phyloP scores from a whole-genome alignment of 2,329 filamentous ascomycete genomes.

The Botrytis pseudocinerea region DNA sequence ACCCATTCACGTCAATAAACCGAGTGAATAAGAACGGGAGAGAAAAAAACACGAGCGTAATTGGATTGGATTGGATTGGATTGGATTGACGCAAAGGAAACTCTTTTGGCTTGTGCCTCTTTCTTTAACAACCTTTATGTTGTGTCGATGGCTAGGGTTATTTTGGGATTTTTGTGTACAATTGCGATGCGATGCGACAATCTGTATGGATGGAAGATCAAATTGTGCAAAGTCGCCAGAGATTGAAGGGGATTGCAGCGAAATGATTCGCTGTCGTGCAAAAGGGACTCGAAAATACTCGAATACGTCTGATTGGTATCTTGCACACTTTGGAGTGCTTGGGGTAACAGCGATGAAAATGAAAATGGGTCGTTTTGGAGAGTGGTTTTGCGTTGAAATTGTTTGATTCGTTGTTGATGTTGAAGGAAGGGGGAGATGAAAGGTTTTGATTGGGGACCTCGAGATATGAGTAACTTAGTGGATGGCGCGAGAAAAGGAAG shows the following conservation, averaged over 20 bases:
- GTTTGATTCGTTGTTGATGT: constrained; percentile 24
- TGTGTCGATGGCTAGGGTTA: not conserved
- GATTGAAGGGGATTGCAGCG: not conserved
- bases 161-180: not conserved
- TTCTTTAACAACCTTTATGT: not conserved
- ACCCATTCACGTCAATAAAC: not conserved
- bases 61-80: not conserved
- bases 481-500: not conserved
- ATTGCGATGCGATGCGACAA: constrained; percentile 7
- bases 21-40: not conserved
- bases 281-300: not conserved
- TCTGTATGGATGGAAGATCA: not conserved
- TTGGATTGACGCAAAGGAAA: not conserved
- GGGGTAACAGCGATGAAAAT: constrained; percentile 13
- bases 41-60: constrained; percentile 12
- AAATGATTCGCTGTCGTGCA: constrained; percentile 17
- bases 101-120: constrained; percentile 10
- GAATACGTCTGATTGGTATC: constrained; percentile 6
- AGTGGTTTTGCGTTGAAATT: constrained; percentile 14
- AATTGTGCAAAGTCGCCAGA: not conserved
- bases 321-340: not conserved
- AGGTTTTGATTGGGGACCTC: constrained; percentile 23
- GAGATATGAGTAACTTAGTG: constrained; percentile 21
- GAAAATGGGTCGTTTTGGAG: constrained; percentile 10
- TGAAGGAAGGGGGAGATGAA: constrained; percentile 19